phyloP scores from a whole-genome alignment of 2,329 filamentous ascomycete genomes.

The Chrysoporthe cubensis region DNA sequence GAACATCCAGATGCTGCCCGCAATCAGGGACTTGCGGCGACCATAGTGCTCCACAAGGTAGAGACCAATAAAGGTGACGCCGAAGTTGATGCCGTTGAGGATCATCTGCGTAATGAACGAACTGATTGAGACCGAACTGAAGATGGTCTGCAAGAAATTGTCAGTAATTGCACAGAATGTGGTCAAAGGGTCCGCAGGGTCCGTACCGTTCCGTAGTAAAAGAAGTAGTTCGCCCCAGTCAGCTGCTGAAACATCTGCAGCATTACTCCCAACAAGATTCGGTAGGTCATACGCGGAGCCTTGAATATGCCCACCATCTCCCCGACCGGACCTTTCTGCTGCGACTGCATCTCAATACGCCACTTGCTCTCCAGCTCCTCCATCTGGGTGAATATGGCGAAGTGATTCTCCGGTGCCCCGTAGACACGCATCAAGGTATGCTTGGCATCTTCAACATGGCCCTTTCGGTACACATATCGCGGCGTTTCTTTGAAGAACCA shows the following conservation, averaged over 20 bases:
- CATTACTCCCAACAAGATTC: conserved; percentile 61
- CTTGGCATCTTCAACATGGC: conserved; percentile 50
- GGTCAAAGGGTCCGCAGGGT: neutral
- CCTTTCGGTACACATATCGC: conserved; percentile 54
- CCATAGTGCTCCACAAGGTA: conserved; percentile 72
- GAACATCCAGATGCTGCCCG: conserved; percentile 65
- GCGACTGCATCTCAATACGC: conserved; percentile 48
- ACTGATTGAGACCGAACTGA: conserved; percentile 52
- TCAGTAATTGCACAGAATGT: conserved; percentile 27
- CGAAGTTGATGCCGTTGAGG: conserved; percentile 68
- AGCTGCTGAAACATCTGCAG: conserved; percentile 71
- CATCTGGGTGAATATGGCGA: conserved; percentile 52
- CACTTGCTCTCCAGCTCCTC: conserved; percentile 59
- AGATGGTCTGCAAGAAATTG: conserved; percentile 47
- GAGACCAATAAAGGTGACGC: conserved; percentile 69
- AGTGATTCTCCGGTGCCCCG: conserved; percentile 47
- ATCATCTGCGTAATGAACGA: conserved; percentile 71
- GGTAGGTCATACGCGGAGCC: conserved; percentile 66
- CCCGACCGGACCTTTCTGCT: conserved; percentile 44
- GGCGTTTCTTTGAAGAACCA: conserved; percentile 57
- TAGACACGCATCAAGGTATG: conserved; percentile 54
- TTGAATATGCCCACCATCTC: conserved; percentile 64
- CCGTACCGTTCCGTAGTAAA: conserved; percentile 59
- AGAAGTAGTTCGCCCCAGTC: conserved; percentile 66
- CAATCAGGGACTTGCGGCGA: conserved; percentile 64